phyloP scores from a whole-genome alignment of 2,329 filamentous ascomycete species.

The Colletotrichum noveboracense region DNA sequence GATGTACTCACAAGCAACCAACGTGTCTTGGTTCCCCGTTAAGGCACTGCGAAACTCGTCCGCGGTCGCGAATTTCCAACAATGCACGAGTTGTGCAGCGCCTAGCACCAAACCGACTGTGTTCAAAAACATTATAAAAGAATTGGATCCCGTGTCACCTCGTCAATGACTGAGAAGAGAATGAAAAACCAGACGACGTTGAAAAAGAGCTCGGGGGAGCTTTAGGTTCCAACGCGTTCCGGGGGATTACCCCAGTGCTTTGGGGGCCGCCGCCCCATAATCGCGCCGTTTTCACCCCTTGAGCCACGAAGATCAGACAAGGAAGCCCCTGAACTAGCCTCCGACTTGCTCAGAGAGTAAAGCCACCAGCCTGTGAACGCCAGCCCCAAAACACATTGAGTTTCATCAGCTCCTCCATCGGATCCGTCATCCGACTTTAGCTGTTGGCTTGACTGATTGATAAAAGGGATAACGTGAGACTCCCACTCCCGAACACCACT shows the following conservation, averaged over 20 bases:
- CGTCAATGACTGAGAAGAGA: neutral
- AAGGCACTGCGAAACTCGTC: neutral
- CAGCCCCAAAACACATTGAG: neutral
- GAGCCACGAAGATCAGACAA: constrained; percentile 7
- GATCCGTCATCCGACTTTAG: neutral
- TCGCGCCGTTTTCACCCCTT: neutral
- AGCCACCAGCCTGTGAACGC: neutral
- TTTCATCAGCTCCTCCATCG: neutral
- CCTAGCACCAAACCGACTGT: neutral
- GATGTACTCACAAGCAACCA: constrained; percentile 35
- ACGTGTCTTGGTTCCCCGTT: constrained; percentile 21
- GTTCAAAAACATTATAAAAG: neutral
- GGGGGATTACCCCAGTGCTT: neutral
- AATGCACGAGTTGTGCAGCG: neutral
- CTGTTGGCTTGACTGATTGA: neutral
- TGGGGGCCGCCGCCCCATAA: neutral
- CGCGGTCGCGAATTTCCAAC: neutral
- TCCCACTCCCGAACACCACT: neutral
- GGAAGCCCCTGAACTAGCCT: constrained; percentile 2
- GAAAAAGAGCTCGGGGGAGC: neutral
- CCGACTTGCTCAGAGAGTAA: neutral
- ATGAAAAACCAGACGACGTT: neutral
- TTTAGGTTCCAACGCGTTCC: neutral
- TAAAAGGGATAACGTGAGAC: neutral
- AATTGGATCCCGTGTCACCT: neutral